Evolutionary conservation across 2,329 filamentous ascomycete genomes (phyloP), one percentile per base, ranked within the genome.

Genomic region (Fusarium torreyae): DNA sequence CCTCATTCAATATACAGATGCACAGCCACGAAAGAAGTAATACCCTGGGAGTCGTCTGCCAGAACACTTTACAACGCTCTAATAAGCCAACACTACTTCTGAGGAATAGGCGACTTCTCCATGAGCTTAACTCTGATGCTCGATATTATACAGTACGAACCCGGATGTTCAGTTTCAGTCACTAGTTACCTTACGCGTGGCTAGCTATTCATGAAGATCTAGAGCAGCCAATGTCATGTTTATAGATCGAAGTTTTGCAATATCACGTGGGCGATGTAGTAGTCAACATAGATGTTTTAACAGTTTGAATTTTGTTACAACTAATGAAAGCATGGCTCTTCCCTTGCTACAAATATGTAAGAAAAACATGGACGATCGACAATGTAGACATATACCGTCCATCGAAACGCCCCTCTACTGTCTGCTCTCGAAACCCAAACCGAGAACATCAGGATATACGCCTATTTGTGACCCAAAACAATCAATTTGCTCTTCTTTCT

Each of bases 391-490:
- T 60, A 69, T 64, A 71, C 55, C 50, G 48, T 68, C 57, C 36
- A 51, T 55, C 54, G 62, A 67, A 57, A 51, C 63, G 48, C 66
- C 66, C 73, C 64, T 70, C 73, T 73, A 72, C 71, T 66, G 66
- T 60, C 56, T 70, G 63, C 71, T 72, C 72, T 70, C 65, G 48
- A 60, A 66, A 73, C 68, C 50, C 40, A 57, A 72, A 68, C 57
- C 56, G 68, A 72, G 68, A 74, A 60, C 68, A 75, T 66, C 73
- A 75, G 69, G 66, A 75, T 73, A 63, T 75, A 73, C 73, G 73
- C 73, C 73, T 42, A 63, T 52, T 68, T 68, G 53, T 66, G 52
- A 68, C 66, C 71, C 68, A 63, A 69, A 58, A 68, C 64, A 66
- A 66, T 64, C 68, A 69, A 71, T 65, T 63, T 73, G 66, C 56